phyloP scores from a whole-genome alignment of 192 early-diverging fungal species.

The Chytriomyces sp. region DNA sequence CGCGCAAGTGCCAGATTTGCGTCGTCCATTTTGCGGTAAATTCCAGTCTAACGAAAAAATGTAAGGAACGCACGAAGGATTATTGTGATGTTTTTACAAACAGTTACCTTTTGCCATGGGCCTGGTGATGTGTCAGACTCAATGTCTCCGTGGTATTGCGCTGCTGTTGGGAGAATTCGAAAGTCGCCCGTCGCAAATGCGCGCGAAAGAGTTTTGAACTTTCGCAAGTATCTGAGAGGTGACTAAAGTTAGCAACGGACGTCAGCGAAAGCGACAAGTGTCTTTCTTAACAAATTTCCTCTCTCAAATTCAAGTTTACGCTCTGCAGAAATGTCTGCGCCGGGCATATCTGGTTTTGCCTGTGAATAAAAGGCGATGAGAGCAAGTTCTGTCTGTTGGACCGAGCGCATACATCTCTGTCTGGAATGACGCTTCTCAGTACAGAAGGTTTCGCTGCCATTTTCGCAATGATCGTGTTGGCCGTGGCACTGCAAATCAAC shows the following conservation, averaged over 20 bases:
- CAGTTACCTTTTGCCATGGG: constrained; percentile 55
- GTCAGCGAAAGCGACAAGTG: background rate
- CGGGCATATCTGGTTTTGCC: too few relatives aligned
- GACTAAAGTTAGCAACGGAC: background rate
- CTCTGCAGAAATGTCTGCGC: constrained; percentile 33
- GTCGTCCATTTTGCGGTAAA: constrained; percentile 56
- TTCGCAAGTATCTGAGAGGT: constrained; percentile 49
- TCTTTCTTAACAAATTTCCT: constrained; percentile 48
- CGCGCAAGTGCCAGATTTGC: constrained; percentile 47
- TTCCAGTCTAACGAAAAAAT: constrained; percentile 26
- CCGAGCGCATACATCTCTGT: constrained; percentile 12
- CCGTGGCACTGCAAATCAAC: constrained; percentile 24
- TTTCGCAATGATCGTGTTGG: constrained; percentile 26
- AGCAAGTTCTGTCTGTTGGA: too few relatives aligned
- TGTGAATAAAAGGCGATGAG: too few relatives aligned
- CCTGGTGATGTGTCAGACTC: constrained; percentile 38
- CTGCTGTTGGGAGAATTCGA: constrained; percentile 43
- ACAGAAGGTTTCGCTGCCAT: constrained; percentile 19
- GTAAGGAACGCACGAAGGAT: background rate
- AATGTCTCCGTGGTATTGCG: background rate
- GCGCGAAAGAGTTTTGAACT: constrained; percentile 64
- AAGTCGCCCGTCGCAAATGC: constrained; percentile 66
- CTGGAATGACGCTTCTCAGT: constrained; percentile 24
- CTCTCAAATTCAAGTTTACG: constrained; percentile 54
- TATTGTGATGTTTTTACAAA: background rate